Evolutionary conservation across 331 rosid genomes (phyloP).

Genomic region (Quercus phellos): DNA sequence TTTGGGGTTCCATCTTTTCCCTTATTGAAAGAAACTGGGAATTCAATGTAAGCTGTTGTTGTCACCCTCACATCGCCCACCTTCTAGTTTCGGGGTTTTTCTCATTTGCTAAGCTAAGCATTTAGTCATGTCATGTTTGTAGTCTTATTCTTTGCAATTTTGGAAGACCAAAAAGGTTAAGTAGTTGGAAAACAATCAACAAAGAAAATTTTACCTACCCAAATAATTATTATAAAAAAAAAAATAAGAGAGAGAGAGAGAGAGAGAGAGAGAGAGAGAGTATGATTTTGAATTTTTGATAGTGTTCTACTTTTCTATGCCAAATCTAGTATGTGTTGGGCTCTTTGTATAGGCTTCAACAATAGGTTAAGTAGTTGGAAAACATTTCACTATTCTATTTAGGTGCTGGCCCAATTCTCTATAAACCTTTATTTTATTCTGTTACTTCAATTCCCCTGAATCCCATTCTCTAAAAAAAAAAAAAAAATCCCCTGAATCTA

Average conservation of each 20-base stretch:
- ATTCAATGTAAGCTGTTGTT: constrained; percentile 18
- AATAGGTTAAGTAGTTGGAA: neutral
- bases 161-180: neutral
- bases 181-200: neutral
- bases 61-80: constrained; percentile 27
- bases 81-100: constrained; percentile 20
- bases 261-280: too few species aligned
- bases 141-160: constrained; percentile 5
- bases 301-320: neutral
- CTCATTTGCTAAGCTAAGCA: constrained; percentile 20
- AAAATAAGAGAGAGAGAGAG: too few species aligned
- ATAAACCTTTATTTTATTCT: neutral
- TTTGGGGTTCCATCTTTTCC: constrained; percentile 15
- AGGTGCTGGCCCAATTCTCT: constrained; percentile 14
- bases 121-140: neutral
- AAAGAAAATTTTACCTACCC: too few species aligned
- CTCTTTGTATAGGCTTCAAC: constrained; percentile 11
- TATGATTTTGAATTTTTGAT: neutral
- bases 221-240: too few species aligned
- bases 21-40: constrained; percentile 6
- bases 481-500: too few species aligned
- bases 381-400: neutral
- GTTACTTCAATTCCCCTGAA: neutral
- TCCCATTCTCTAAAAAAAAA: too few species aligned
- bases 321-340: neutral